These are phyloP conservation scores for Phytophthora idaei DNA, from an alignment of 352 stramenopile species.

Conservation along the genomic window DNA sequence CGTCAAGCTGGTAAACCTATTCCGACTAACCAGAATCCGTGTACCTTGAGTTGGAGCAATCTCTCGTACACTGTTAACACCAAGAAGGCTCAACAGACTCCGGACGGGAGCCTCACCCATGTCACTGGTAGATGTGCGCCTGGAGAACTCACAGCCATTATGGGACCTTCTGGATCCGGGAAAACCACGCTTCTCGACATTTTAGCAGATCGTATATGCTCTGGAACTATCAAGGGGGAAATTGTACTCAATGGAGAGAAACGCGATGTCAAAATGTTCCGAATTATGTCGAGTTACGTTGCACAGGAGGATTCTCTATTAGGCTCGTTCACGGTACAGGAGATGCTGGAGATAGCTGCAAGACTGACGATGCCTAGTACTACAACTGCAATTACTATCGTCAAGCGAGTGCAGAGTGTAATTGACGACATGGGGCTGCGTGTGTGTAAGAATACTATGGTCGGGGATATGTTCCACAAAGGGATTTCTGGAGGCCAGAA, in stretches of 20 bases:
- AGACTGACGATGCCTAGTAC: constrained; percentile 37
- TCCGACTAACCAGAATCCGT: constrained; percentile 12
- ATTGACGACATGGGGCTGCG: constrained; percentile 72
- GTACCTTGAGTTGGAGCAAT: constrained; percentile 25
- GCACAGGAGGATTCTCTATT: constrained; percentile 59
- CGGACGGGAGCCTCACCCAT: constrained; percentile 42
- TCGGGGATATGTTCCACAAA: constrained; percentile 86
- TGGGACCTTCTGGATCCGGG: constrained; percentile 62
- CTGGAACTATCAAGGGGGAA: constrained; percentile 41
- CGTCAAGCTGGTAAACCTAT: background rate
- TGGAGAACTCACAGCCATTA: constrained; percentile 65
- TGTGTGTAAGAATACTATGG: constrained; percentile 55
- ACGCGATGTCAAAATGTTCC: constrained; percentile 39
- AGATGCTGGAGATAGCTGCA: constrained; percentile 67
- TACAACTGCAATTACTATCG: constrained; percentile 10
- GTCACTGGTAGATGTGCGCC: constrained; percentile 59
- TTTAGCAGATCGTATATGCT: constrained; percentile 49
- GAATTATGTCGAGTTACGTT: constrained; percentile 60
- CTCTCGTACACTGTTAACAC: constrained; percentile 25
- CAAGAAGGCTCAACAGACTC: constrained; percentile 11
- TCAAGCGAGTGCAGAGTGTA: constrained; percentile 56
- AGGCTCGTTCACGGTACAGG: constrained; percentile 65
- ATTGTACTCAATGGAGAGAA: constrained; percentile 53
- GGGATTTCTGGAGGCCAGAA: constrained; percentile 88
- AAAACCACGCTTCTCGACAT: constrained; percentile 78